phyloP scores from a whole-genome alignment of 1,284 basidiomycete species.

The Naganishia sp. region DNA sequence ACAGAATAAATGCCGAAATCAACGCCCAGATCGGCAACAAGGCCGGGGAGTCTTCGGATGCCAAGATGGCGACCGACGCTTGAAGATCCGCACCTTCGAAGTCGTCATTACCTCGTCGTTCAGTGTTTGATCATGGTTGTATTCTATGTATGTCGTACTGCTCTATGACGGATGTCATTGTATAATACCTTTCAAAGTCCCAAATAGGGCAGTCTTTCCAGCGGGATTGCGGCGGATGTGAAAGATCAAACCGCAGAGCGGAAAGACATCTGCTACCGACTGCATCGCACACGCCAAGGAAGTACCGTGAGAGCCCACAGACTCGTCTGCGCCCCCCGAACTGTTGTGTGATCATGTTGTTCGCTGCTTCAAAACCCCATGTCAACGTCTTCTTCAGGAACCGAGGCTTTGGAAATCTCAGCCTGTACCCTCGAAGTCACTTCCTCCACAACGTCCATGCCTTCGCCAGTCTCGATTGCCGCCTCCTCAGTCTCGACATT shows the following conservation, averaged over 20 bases:
- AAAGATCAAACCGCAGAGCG: not conserved
- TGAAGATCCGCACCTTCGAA: not conserved
- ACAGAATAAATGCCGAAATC: conserved; percentile 20
- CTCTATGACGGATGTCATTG: not conserved
- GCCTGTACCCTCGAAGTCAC: not conserved
- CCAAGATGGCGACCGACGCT: conserved; percentile 22
- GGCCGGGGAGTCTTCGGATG: conserved; percentile 6
- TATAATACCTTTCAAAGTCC: not conserved
- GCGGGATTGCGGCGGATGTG: not conserved
- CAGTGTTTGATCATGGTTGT: conserved; percentile 5
- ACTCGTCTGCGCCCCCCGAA: no score
- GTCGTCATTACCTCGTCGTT: not conserved
- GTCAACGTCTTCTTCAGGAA: conserved; percentile 24
- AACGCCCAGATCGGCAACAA: conserved; percentile 13
- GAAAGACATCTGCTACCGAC: not conserved
- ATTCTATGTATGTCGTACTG: conserved; percentile 14
- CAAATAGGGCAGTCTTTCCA: no score
- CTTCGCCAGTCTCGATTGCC: not conserved
- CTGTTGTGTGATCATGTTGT: not conserved
- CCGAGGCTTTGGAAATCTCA: conserved; percentile 7
- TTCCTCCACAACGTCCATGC: not conserved
- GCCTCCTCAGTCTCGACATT: not conserved
- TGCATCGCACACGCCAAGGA: no score
- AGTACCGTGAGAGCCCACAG: no score
- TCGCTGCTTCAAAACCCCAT: conserved; percentile 4